Conservation (phyloP, 208 protist species). For the Acanthamoeba sp. region DNA sequence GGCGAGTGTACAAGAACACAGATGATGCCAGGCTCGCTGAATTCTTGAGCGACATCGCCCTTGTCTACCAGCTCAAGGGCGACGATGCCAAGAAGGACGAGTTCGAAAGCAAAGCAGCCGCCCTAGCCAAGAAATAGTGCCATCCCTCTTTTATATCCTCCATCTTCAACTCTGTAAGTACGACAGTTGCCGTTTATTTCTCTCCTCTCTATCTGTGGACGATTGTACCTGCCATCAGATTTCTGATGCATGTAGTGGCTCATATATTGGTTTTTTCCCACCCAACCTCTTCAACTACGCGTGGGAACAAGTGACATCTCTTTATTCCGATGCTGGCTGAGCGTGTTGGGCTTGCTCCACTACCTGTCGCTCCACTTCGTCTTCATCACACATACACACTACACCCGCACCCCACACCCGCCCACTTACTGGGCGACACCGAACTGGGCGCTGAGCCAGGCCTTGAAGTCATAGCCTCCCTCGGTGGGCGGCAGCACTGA, state of each 20-base stretch:
- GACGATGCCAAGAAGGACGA: slow-evolving; percentile 16
- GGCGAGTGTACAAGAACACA: neutral
- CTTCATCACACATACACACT: neutral
- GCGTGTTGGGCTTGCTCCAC: too few species aligned
- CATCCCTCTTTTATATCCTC: neutral
- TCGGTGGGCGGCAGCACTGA: slow-evolving; percentile 63
- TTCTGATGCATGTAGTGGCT: neutral
- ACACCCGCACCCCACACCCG: neutral
- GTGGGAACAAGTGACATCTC: too few species aligned
- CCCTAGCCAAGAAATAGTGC: neutral
- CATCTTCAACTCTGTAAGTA: neutral
- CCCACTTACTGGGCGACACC: neutral
- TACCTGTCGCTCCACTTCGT: neutral
- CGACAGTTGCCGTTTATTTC: neutral
- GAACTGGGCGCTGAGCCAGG: slow-evolving; percentile 64
- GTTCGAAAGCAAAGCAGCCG: neutral
- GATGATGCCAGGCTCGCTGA: neutral
- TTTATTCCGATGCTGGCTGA: too few species aligned
- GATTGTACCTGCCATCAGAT: neutral
- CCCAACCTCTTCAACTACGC: too few species aligned
- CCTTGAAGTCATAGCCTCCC: slow-evolving; percentile 72
- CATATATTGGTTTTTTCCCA: too few species aligned
- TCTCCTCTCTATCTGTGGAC: neutral
- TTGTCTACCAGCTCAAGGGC: slow-evolving; percentile 5
- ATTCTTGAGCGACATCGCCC: neutral